Conservation (phyloP, 2,329 filamentous ascomycete genomes). For the Pyrenophora teres region DNA sequence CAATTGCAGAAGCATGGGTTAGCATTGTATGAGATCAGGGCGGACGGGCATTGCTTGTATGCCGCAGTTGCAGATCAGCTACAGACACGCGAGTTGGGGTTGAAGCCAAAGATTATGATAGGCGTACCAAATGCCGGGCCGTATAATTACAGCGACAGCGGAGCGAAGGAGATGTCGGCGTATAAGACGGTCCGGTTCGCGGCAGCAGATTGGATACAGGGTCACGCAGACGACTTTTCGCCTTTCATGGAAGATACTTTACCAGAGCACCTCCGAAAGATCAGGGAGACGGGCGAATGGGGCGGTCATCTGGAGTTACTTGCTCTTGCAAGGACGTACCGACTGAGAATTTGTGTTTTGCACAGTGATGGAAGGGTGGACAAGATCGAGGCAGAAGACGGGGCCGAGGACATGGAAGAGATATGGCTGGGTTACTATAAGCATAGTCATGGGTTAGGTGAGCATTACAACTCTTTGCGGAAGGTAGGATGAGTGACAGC, state of each 20-base stretch:
- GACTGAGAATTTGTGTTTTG: conserved; percentile 79
- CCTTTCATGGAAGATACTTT: conserved; percentile 86
- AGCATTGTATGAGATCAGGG: conserved; percentile 76
- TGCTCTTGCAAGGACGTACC: conserved; percentile 81
- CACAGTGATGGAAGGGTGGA: conserved; percentile 81
- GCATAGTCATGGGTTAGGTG: conserved; percentile 90
- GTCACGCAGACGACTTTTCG: conserved; percentile 78
- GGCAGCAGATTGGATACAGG: conserved; percentile 77
- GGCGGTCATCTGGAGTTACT: conserved; percentile 89
- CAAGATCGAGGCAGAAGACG: conserved; percentile 64
- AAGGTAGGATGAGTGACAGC: conserved; percentile 37
- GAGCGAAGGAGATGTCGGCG: conserved; percentile 15
- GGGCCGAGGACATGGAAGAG: conserved; percentile 55
- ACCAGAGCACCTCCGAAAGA: conserved; percentile 72
- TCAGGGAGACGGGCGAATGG: conserved; percentile 91
- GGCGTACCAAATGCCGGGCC: conserved; percentile 25
- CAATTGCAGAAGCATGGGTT: conserved; percentile 69
- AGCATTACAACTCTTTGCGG: conserved; percentile 92
- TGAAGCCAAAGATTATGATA: conserved; percentile 41
- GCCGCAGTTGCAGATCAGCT: conserved; percentile 89
- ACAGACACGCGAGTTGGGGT: conserved; percentile 46
- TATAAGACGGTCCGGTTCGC: conserved; percentile 72
- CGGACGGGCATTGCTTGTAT: conserved; percentile 95
- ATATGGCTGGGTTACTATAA: conserved; percentile 95
- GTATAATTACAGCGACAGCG: conserved; percentile 6